Evolutionary conservation across 495 filamentous ascomycete species (phyloP).

Genomic region (Podospora pseudocomata): DNA sequence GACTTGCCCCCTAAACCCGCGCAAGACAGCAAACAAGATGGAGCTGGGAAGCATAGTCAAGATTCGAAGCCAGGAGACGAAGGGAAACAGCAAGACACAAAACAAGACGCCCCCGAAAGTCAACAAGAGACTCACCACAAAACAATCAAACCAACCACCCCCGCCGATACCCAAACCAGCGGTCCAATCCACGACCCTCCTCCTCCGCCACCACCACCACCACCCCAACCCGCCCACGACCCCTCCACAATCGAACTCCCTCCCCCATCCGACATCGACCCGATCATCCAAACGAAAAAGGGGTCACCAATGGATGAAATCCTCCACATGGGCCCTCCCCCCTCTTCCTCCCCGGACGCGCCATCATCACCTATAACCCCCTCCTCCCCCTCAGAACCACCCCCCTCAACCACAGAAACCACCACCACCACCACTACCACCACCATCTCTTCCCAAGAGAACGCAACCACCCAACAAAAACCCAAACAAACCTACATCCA

Average conservation of each 20-base stretch:
- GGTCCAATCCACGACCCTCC: neutral
- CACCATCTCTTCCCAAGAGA: neutral
- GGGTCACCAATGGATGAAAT: constrained; percentile 61
- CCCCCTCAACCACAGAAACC: constrained; percentile 6
- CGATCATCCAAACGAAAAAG: constrained; percentile 20
- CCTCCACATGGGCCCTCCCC: constrained; percentile 53
- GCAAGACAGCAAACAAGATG: constrained; percentile 16
- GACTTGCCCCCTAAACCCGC: constrained; percentile 8
- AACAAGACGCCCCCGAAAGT: neutral
- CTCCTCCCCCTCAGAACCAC: constrained; percentile 13
- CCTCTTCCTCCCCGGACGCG: constrained; percentile 36
- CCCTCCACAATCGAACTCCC: constrained; percentile 24
- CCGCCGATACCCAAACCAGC: neutral
- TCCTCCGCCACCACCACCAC: neutral
- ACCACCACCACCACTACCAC: constrained; percentile 6
- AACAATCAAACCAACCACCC: neutral
- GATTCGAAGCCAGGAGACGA: constrained; percentile 15
- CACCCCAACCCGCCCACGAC: neutral
- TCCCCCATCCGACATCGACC: constrained; percentile 19
- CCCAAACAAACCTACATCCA: constrained; percentile 70
- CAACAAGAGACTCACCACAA: neutral
- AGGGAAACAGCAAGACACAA: neutral
- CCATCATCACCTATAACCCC: constrained; percentile 4
- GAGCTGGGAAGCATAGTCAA: constrained; percentile 13
- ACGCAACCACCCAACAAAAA: constrained; percentile 13